A percentile compares a stretch with the other conserved stretches of the same genome.
Evolutionary conservation across 768 basidiomycete species (phyloP).

Genomic region (Amanita fuliginea): DNA sequence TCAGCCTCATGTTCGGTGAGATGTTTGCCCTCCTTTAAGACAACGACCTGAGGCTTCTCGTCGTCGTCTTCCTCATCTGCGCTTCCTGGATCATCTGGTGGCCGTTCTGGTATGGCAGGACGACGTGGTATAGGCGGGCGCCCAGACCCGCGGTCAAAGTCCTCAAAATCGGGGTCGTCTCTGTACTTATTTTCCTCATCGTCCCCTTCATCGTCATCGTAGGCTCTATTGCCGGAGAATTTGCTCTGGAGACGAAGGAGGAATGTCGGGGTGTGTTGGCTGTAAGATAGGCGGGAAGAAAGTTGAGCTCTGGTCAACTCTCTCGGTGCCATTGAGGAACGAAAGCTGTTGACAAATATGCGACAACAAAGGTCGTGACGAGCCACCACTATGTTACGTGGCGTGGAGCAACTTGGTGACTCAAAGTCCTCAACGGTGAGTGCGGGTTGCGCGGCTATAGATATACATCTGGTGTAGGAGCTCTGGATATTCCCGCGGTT

Average conservation of each 20-base stretch:
- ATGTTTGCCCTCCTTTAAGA: constrained; percentile 83
- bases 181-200: constrained; percentile 17
- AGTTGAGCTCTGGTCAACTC: constrained; percentile 66
- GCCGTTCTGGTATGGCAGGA: constrained; percentile 60
- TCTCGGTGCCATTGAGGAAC: constrained; percentile 28
- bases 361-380: not conserved
- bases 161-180: constrained; percentile 34
- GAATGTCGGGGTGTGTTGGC: constrained; percentile 49
- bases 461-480: not conserved
- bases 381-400: too few relatives aligned
- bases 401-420: too few relatives aligned
- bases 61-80: constrained; percentile 64
- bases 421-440: too few relatives aligned
- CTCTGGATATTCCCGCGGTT: not conserved
- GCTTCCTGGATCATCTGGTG: constrained; percentile 58
- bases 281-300: constrained; percentile 60
- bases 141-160: constrained; percentile 45
- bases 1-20: constrained; percentile 68
- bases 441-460: too few relatives aligned
- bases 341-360: not conserved
- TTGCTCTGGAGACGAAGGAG: constrained; percentile 55
- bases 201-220: constrained; percentile 31
- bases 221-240: constrained; percentile 39
- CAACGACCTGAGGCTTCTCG: constrained; percentile 84
- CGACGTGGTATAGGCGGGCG: constrained; percentile 58